A percentile compares a stretch with the other conserved stretches of the same genome.
Conservation (phyloP, 2,329 filamentous ascomycete species). For the Domatiomyces globalis region DNA sequence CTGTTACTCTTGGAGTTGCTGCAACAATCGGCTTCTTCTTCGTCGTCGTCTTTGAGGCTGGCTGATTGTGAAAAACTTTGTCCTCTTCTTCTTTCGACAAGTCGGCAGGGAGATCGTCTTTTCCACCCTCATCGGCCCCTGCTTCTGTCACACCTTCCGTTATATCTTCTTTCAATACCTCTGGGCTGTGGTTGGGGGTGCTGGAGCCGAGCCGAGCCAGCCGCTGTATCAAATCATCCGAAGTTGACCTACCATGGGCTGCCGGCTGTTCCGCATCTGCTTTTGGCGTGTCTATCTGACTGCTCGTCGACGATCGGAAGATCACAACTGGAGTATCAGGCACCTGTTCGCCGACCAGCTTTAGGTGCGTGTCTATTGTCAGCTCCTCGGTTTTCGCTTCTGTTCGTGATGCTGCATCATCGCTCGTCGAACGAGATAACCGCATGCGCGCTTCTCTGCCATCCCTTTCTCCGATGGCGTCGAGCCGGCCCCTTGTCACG, state of each 20-base stretch:
- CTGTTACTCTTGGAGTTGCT: conserved; percentile 29
- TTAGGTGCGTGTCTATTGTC: neutral
- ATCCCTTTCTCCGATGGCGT: no score
- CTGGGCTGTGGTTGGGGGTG: conserved; percentile 14
- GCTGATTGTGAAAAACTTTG: neutral
- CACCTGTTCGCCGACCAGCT: conserved; percentile 20
- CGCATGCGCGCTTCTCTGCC: conserved; percentile 11
- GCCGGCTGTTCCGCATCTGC: conserved; percentile 18
- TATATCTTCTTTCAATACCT: neutral
- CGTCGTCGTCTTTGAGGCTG: neutral
- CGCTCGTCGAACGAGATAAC: conserved; percentile 9
- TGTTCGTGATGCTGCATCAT: neutral
- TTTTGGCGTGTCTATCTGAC: conserved; percentile 4
- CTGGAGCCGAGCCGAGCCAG: conserved; percentile 21
- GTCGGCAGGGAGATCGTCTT: neutral
- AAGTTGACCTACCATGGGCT: conserved; percentile 22
- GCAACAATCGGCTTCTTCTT: conserved; percentile 3
- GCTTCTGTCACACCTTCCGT: conserved; percentile 13
- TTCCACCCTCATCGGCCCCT: conserved; percentile 1
- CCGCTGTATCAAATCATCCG: conserved; percentile 29
- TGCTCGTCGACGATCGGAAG: conserved; percentile 20
- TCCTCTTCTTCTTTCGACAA: neutral
- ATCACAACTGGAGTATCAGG: conserved; percentile 27
- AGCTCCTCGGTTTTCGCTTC: conserved; percentile 5
- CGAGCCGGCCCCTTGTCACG: conserved; percentile 15